Evolutionary conservation across 306 rosid species (phyloP), one percentile per base, ranked within the genome.

Genomic region (Rosa lucieae): DNA sequence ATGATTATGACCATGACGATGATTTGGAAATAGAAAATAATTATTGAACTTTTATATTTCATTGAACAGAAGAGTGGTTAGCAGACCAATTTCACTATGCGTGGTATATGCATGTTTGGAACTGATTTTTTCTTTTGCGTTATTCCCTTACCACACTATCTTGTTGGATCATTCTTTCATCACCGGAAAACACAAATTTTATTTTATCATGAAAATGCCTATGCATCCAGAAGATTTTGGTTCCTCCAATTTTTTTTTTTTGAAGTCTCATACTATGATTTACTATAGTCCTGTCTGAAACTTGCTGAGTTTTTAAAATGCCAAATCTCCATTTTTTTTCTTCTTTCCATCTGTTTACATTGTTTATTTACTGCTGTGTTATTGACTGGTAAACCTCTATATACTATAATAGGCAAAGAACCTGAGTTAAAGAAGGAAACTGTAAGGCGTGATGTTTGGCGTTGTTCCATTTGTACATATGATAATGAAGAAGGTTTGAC

Each of bases 381-480:
- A 78, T 42, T 44, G 52, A 65, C 65, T 37, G 65, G 56, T 52
- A 70, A 68, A 75, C 14, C 62, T 84, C 79, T 79, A 37, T 76
- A 72, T 86, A 55, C 74, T 67, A 40, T 78, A 29, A 59, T 88
- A 90, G 97, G 82, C 73, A 86, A 82, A 42, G 78, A 61, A 76
- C 80, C 84, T 63, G 89, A 61, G 73, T 67, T 85, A 75, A 87
- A 80, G 81, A 79, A 80, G 81, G 93, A 84, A 84, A 78, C 87
- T 43, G 67, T 39, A 37, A 83, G 3, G 75, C 82, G 43, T 17
- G 86, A 86, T 59, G 42, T 90, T 77, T 95, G 99, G 99, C 79
- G 72, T 73, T 95, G 99, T 84, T 44, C 90, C 75, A 89, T 93
- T 79, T 95, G 99, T 81, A 91, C 97, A 9, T 93, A 93, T 26